Evolutionary conservation across 1,284 basidiomycete species (phyloP), one percentile per base, ranked within the genome.

Genomic region (Waitea zeae): DNA sequence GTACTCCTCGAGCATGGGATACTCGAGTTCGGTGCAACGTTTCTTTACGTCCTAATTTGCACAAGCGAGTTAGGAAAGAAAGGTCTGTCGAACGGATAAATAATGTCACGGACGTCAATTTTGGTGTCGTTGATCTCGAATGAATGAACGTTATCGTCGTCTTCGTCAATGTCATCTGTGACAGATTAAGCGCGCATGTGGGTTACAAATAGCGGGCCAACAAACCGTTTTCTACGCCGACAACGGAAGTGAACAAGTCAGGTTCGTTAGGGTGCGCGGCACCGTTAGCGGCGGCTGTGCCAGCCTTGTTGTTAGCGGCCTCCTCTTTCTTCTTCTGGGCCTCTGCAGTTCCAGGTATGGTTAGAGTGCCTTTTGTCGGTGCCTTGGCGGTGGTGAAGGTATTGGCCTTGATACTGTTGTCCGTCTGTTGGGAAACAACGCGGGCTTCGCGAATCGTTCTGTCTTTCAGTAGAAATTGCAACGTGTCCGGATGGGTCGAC

Each of bases 1-100:
- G 50, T 97, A 97, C 55, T 97, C 92, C 53, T 97, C 92, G 33
- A 96, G 64, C 70, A 95, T 93, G 2, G 92, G 92, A 44, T 90
- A 88, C 49, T 95, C 88, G 29, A 96, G 69, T 44, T 93, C 89
- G 46, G 89, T 89, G 51, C 92, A 96, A 29, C 83, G 74, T 46
- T 83, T 84, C 55, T 92, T 90, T 37, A 93, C 86, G 41, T 84
- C 84, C 84, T 89, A 41, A 12, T n/a, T n/a, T n/a, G n/a, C n/a
- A n/a, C n/a, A n/a, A n/a, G n/a, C n/a, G n/a, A n/a, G n/a, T n/a
- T 33, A 28, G 28, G 30, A 28, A 30, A 35, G 31, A n/a, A n/a
- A 19, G 41, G 35, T 33, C 20, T 42, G 31, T 26, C 33, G 20
- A 29, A 30, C 12, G 19, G 20, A 17, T 35, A 29, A 31, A 24